Percentiles rank a stretch among this genome's conserved stretches.
These are phyloP conservation scores for Gaultheria prostrata DNA, from an alignment of 148 eudicot genomes.

Conservation along the genomic window DNA sequence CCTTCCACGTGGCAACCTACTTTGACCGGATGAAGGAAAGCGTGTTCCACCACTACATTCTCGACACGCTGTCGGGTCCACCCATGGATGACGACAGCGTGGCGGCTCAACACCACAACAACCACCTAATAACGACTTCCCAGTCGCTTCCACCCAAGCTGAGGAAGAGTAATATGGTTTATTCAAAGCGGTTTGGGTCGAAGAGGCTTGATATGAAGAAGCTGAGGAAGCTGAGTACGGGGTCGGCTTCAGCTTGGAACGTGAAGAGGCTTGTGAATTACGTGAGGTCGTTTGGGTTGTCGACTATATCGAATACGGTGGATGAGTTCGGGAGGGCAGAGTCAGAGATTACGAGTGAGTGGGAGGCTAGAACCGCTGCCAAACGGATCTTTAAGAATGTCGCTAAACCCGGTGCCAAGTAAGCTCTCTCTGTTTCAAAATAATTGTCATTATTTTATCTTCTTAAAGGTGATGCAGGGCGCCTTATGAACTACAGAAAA, in stretches of 20 bases:
- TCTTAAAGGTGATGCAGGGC: too few relatives aligned
- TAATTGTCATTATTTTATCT: too few relatives aligned
- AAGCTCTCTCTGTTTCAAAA: constrained; percentile 21
- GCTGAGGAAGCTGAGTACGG: constrained; percentile 49
- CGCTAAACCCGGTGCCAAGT: constrained; percentile 64
- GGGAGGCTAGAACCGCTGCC: constrained; percentile 60
- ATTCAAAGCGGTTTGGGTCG: constrained; percentile 33
- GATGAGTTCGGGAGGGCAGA: constrained; percentile 56
- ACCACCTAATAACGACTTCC: constrained; percentile 23
- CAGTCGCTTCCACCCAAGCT: constrained; percentile 41
- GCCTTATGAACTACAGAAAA: too few relatives aligned
- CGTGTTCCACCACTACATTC: constrained; percentile 67
- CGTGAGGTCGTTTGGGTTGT: constrained; percentile 48
- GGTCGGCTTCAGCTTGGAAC: constrained; percentile 48
- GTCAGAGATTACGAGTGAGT: constrained; percentile 64
- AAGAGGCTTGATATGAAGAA: constrained; percentile 54
- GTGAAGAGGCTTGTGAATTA: constrained; percentile 54
- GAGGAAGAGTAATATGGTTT: constrained; percentile 22
- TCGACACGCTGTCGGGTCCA: constrained; percentile 72
- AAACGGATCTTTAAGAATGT: constrained; percentile 59
- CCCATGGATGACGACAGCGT: constrained; percentile 51
- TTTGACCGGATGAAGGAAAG: constrained; percentile 85
- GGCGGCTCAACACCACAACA: not conserved
- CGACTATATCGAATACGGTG: constrained; percentile 56
- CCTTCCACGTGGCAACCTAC: constrained; percentile 74